Evolutionary conservation across 2,329 filamentous ascomycete genomes (phyloP), one percentile per base, ranked within the genome.

Genomic region (Scedosporium dehoogii): DNA sequence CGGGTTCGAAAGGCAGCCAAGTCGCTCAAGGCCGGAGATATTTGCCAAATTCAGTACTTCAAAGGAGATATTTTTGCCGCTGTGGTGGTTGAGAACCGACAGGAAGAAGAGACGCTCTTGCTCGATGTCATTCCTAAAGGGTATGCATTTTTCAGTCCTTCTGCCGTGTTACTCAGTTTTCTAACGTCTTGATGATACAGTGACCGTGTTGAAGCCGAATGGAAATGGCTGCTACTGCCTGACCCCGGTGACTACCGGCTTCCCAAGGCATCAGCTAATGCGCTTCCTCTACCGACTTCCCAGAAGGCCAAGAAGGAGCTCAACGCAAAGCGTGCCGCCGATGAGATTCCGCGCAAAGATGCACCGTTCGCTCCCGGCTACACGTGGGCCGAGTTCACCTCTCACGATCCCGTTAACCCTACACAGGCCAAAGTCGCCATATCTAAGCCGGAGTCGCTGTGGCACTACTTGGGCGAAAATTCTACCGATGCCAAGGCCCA

Each of bases 401-500:
- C 82, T 58, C 80, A 83, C 67, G 79, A 83, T 51, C 76, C 81
- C 60, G 71, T 46, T 58, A 78, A 21, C 33, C 51, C 46, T 65
- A 79, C 77, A 61, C 85, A 90, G 72, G 81, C 80, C 70, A 89
- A 87, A 74, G 78, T 96, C 63, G 85, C 96, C 69, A 73, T 96
- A 7, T 75, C 75, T 64, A 90, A 89, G 71, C 80, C 86, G 16
- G 84, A 93, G 65, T 87, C 90, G 71, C 73, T 96, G 18, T 97
- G 92, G 91, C 84, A 91, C 75, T 97, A 97, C 72, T 81, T 99
- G 64, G 91, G 91, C 38, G 85, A 85, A 72, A 84, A 83, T 21
- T 97, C 93, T 23, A 97, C 93, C 6, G 93, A 97, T 70, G 89
- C 91, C 61, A 92, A 88, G 73, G 88, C 92, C 27, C 91, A 96